Percentiles rank a stretch among this genome's conserved stretches.
These are phyloP conservation scores for Saccharomycopsis fibuligera DNA, from an alignment of 805 yeast genomes.

Conservation along the genomic window DNA sequence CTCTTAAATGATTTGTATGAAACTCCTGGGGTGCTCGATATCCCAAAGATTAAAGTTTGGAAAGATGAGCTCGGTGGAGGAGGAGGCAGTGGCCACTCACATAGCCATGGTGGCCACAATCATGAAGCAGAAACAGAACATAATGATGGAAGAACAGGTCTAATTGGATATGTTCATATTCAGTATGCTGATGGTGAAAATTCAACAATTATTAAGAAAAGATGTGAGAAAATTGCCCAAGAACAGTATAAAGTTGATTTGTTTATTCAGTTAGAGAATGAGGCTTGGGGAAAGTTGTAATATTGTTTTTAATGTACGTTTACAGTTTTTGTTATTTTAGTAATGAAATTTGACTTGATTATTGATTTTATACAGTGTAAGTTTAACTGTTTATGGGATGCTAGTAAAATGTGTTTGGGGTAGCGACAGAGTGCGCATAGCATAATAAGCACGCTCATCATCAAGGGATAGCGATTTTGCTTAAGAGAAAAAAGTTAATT, in stretches of 20 bases:
- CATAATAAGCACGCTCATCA: no score
- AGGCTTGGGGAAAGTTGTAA: slow-evolving; percentile 14
- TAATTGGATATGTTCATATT: slow-evolving; percentile 78
- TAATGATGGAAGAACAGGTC: slow-evolving; percentile 26
- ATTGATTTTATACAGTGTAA: no score
- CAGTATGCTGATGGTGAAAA: slow-evolving; percentile 65
- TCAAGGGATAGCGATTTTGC: no score
- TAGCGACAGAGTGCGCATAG: no score
- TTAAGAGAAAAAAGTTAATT: no score
- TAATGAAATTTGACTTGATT: no score
- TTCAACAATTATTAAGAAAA: slow-evolving; percentile 49
- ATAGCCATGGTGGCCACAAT: slow-evolving; percentile 23
- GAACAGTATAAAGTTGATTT: slow-evolving; percentile 19
- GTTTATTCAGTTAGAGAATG: slow-evolving; percentile 21
- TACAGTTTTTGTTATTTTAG: no score
- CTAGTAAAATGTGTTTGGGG: no score
- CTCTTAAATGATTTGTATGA: slow-evolving; percentile 61
- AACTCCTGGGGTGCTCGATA: slow-evolving; percentile 73
- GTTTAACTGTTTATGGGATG: no score
- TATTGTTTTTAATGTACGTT: no score
- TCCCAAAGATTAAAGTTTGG: slow-evolving; percentile 92
- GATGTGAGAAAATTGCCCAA: slow-evolving; percentile 48
- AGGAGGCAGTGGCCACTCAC: slow-evolving; percentile 25
- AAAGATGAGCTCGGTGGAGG: slow-evolving; percentile 32
- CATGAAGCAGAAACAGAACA: slow-evolving; percentile 14